Evolutionary conservation across 1,139 yeast genomes (phyloP).

Genomic region (Taiozyma sp.): DNA sequence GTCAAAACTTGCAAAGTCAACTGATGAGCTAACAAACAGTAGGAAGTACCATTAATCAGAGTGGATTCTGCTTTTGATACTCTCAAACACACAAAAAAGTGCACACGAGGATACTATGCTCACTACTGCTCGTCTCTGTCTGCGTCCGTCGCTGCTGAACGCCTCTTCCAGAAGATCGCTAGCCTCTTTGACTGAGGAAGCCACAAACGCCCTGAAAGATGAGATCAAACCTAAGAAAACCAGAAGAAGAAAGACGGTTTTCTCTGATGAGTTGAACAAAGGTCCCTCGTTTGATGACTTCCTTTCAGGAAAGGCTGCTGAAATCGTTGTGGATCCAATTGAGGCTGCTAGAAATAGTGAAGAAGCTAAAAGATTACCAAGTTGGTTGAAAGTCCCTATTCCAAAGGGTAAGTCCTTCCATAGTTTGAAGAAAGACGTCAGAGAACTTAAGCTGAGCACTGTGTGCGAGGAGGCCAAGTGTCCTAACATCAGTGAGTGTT

Average conservation of each 20-base stretch:
- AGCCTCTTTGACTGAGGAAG: conserved; percentile 12
- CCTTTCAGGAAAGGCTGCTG: conserved; percentile 72
- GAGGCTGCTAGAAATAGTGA: conserved; percentile 54
- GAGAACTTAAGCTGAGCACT: conserved; percentile 85
- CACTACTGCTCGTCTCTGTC: background rate
- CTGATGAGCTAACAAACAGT: background rate
- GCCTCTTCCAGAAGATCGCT: conserved; percentile 9
- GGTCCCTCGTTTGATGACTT: conserved; percentile 97
- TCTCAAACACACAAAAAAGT: no score
- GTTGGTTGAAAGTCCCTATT: conserved; percentile 93
- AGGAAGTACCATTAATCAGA: background rate
- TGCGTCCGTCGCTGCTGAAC: conserved; percentile 5
- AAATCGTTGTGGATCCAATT: conserved; percentile 60
- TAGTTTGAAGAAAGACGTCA: conserved; percentile 77
- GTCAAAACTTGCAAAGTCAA: background rate
- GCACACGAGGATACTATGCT: background rate
- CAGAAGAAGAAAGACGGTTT: conserved; percentile 52
- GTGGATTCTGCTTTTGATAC: no score
- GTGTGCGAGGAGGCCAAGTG: conserved; percentile 99
- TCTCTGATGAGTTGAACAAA: conserved; percentile 66
- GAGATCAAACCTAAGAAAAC: conserved; percentile 13
- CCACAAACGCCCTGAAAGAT: background rate
- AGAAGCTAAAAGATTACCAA: conserved; percentile 52
- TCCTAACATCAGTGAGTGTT: conserved; percentile 98
- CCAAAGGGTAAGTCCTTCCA: conserved; percentile 87